These are phyloP conservation scores for Camelina neglecta DNA, from an alignment of 345 rosid species.

Conservation along the genomic window DNA sequence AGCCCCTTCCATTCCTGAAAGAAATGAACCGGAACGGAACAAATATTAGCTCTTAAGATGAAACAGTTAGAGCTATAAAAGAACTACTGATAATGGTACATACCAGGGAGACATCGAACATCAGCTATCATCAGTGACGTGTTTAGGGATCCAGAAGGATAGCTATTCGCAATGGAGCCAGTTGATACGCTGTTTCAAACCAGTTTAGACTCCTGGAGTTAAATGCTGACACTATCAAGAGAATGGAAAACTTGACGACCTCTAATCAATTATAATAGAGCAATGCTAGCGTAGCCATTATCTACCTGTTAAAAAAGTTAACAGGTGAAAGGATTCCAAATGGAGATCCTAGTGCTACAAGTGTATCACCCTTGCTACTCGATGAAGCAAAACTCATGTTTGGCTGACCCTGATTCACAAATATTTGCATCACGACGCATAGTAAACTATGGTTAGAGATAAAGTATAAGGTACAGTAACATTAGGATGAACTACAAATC, in stretches of 20 bases:
- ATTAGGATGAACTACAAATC: slow-evolving; percentile 2
- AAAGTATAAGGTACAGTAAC: slow-evolving; percentile 13
- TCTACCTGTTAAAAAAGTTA: slow-evolving; percentile 91
- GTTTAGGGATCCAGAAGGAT: slow-evolving; percentile 63
- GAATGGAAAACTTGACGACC: slow-evolving; percentile 6
- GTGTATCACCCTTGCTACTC: slow-evolving; percentile 65
- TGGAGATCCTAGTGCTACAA: slow-evolving; percentile 91
- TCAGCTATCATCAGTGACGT: slow-evolving; percentile 86
- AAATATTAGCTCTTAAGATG: slow-evolving; percentile 32
- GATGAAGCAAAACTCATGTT: slow-evolving; percentile 48
- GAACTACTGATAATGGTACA: slow-evolving; percentile 39
- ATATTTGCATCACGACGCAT: slow-evolving; percentile 19
- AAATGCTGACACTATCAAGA: slow-evolving; percentile 2
- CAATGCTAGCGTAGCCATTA: slow-evolving; percentile 4
- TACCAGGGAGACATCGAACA: slow-evolving; percentile 95
- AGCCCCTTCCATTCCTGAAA: slow-evolving; percentile 90
- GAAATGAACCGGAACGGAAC: slow-evolving; percentile 26
- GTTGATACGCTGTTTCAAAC: slow-evolving; percentile 68
- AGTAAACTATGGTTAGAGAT: slow-evolving; percentile 5
- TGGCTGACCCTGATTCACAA: slow-evolving; percentile 61
- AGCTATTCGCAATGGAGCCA: slow-evolving; percentile 82
- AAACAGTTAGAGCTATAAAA: slow-evolving; percentile 25
- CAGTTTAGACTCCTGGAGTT: slow-evolving; percentile 25
- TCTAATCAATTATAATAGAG: slow-evolving; percentile 5
- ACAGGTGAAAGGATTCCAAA: slow-evolving; percentile 87